Conservation (phyloP, 805 yeast species). For the Huiozyma sinensis region DNA sequence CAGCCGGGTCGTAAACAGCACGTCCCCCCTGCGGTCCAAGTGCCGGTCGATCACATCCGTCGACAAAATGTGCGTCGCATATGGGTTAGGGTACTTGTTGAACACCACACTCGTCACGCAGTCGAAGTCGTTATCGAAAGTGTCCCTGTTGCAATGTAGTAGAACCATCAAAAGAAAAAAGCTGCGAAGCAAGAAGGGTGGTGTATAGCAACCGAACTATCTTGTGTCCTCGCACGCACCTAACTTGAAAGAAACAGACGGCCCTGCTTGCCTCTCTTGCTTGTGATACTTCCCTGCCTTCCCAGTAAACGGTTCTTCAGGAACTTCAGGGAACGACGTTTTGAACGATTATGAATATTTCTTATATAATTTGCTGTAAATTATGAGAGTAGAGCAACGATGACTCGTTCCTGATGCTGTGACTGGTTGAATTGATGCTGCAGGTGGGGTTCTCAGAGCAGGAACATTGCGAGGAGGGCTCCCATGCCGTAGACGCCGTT, state of each 20-base stretch:
- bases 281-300: too few relatives aligned
- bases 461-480: background rate
- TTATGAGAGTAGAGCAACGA: too few relatives aligned
- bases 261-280: too few relatives aligned
- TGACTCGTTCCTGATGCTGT: conserved; percentile 1
- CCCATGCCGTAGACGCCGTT: too few relatives aligned
- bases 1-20: conserved; percentile 60
- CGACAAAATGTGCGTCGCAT: conserved; percentile 72
- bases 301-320: too few relatives aligned
- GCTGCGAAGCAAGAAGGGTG: too few relatives aligned
- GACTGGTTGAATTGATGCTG: background rate
- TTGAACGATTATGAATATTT: too few relatives aligned
- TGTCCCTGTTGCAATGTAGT: conserved; percentile 43
- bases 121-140: conserved; percentile 53
- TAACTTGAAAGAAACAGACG: too few relatives aligned
- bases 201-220: too few relatives aligned
- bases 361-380: too few relatives aligned
- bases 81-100: conserved; percentile 67
- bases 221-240: too few relatives aligned
- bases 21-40: conserved; percentile 55
- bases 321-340: too few relatives aligned
- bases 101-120: conserved; percentile 71
- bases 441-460: conserved; percentile 1
- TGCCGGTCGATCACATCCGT: conserved; percentile 61
- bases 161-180: conserved; percentile 42